Base-by-base conservation (phyloP, 73 alveolate genomes). In the Blepharisma stoltei region DNA sequence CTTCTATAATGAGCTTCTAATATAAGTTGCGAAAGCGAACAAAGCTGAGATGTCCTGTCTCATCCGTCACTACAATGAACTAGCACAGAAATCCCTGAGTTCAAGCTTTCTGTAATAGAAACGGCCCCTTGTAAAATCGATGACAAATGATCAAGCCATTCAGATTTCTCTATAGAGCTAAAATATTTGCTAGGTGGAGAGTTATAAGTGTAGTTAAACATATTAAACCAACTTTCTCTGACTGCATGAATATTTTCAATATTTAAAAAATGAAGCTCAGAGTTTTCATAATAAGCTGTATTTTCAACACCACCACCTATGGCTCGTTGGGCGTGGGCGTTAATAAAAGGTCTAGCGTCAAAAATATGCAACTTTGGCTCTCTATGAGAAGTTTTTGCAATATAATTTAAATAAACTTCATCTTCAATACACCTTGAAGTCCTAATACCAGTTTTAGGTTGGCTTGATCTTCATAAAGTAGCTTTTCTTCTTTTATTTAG, bases 21-120 rank as follows among this genome's bases (percentile, higher is more conserved):
- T 66, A 89, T 55, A 14, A 92, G 67, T 77, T 94, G 87, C 23
- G 95, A 54, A 9, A 92, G 81, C 60, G 94, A 71, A 37, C 94
- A 88, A 38, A 94, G 85, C 82, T 94, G 92, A 5, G 99, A 95
- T 1, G 99, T 94, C 70, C 99, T 78, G 84, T 94, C 99, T 98
- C 99, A 94, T 7, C 99, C 99, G 82, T 94, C 99, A 69, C 93
- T 70, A 75, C 99, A 94, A 78, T 94, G 99, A 66, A 94, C 93
- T 38, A 94, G 81, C 6, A 89, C 92, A 81, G 84, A 86, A 70
- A 83, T 84, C 65, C 89, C 86, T 18, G 81, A 52, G 54, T 21
- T 11, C 14, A 89, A n/a, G 47, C 50, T 70, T 37, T 76, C 89
- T 4, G 73, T 82, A 7, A 92, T 81, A 46, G 87, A 78, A 67